Conservation (phyloP, 495 filamentous ascomycete genomes). For the Penicillium roqueforti region DNA sequence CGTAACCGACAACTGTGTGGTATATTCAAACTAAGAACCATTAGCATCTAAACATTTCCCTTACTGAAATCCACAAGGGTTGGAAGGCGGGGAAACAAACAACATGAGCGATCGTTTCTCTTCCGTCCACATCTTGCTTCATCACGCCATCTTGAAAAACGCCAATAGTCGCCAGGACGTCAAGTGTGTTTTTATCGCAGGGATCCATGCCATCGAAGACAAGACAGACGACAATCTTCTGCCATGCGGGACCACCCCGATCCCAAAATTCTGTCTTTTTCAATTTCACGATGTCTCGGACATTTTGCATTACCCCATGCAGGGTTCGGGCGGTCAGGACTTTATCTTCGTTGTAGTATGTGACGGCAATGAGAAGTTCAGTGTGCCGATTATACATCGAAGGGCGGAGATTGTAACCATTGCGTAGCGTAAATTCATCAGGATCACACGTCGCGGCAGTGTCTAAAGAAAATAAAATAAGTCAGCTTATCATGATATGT, state of each 20-base stretch:
- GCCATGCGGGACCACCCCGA: conserved; percentile 96
- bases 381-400: conserved; percentile 99
- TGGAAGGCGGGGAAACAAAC: conserved; percentile 36
- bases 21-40: conserved; percentile 76
- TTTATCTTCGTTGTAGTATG: conserved; percentile 99
- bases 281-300: conserved; percentile 93
- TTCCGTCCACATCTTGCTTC: conserved; percentile 96
- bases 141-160: conserved; percentile 96
- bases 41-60: neutral
- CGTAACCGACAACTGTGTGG: conserved; percentile 90
- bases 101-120: conserved; percentile 92
- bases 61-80: neutral
- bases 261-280: conserved; percentile 99
- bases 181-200: conserved; percentile 90
- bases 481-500: neutral
- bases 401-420: conserved; percentile 97
- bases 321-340: conserved; percentile 84
- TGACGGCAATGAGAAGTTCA: conserved; percentile 93
- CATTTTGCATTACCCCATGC: conserved; percentile 97
- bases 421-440: conserved; percentile 96
- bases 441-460: conserved; percentile 97
- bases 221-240: conserved; percentile 95
- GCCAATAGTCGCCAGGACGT: conserved; percentile 90
- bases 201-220: conserved; percentile 98
- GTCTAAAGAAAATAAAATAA: conserved; percentile 43